Evolutionary conservation across 495 filamentous ascomycete species (phyloP), one percentile per base, ranked within the genome.

Genomic region (Penicillium simplicissimum): DNA sequence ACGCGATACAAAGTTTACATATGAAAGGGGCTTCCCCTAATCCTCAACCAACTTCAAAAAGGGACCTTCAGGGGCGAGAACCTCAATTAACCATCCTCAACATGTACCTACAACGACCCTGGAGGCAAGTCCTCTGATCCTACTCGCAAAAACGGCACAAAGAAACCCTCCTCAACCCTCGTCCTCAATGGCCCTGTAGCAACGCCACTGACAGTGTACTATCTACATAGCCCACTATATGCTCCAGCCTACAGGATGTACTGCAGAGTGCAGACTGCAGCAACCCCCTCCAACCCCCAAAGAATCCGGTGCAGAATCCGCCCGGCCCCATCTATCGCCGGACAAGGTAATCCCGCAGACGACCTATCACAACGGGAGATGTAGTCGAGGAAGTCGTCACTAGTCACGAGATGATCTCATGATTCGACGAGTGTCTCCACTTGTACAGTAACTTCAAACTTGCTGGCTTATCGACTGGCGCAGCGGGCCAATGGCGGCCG

Each of bases 321-420:
- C 34, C 28, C 47, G 43, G 8, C 45, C 47, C 34, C 31, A 52
- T 56, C 52, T 54, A 8, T 21, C 17, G 19, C 52, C 23, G 23
- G 52, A 37, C 37, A 55, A 57, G 57, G 40, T 55, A 60, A 17
- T 28, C 40, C 36, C 23, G 28, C 43, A 59, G 47, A 53, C 40
- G 53, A 17, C 68, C 68, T 68, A 71, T 71, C 66, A 66, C 40
- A 47, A 14, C 17, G 8, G 35, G 7, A 7, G 14, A 57, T 34
- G 60, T 67, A 60, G 47, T 64, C 42, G 28, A 60, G 58, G 35
- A 56, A 34, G 48, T 64, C 65, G 59, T 70, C 64, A 67, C 58
- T 31, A 38, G 31, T 58, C 48, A 47, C 43, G 21, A 35, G 25
- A 61, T 68, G 65, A 68, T 58, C 43, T 61, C 68, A 64, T 62